Evolutionary conservation across 306 rosid genomes (phyloP).

Genomic region (Neltuma alba): DNA sequence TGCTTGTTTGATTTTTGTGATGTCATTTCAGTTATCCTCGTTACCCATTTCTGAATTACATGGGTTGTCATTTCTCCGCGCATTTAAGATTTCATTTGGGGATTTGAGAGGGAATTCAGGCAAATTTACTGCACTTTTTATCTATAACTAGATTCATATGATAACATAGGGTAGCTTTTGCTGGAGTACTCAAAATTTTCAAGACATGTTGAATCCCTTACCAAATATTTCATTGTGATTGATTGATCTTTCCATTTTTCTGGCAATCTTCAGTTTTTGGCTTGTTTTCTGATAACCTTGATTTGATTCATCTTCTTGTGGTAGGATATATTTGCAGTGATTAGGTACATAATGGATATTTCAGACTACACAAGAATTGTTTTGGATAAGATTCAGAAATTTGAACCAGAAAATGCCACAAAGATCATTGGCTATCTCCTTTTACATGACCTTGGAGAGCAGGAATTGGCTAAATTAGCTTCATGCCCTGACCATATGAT

Average conservation of each 20-base stretch:
- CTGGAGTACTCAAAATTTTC: not conserved
- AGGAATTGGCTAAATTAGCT: not conserved
- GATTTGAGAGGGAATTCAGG: slow-evolving; percentile 27
- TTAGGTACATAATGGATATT: not conserved
- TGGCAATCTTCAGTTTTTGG: not conserved
- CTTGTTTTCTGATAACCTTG: not conserved
- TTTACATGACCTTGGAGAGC: not conserved
- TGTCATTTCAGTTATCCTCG: not conserved
- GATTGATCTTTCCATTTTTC: not conserved
- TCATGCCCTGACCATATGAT: not conserved
- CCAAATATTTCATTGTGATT: not conserved
- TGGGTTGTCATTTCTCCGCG: not conserved
- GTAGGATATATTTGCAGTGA: not conserved
- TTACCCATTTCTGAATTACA: slow-evolving; percentile 2
- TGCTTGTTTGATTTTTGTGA: not conserved
- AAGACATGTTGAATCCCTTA: not conserved
- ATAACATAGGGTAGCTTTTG: not conserved
- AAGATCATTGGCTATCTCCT: not conserved
- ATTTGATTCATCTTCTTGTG: not conserved
- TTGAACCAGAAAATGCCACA: not conserved
- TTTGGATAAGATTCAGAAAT: not conserved
- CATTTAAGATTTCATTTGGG: slow-evolving; percentile 39
- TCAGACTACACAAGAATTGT: not conserved
- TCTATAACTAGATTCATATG: not conserved
- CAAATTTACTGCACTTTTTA: not conserved